Evolutionary conservation across 1,139 yeast genomes (phyloP).

Genomic region (Hansenula sp.): DNA sequence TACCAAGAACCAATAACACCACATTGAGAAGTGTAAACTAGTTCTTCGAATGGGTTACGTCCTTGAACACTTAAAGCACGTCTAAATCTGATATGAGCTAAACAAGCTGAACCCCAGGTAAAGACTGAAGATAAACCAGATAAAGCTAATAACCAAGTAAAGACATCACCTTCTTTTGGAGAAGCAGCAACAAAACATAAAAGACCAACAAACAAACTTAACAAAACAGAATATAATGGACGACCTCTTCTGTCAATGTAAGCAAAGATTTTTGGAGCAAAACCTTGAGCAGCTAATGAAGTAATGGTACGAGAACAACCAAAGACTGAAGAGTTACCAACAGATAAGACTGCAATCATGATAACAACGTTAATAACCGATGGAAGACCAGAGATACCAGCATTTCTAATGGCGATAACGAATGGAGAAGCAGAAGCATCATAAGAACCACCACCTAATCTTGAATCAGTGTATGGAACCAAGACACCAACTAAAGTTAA

Average conservation of each 20-base stretch:
- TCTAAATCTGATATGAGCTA: constrained; percentile 56
- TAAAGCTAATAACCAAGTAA: constrained; percentile 57
- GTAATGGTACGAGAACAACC: constrained; percentile 55
- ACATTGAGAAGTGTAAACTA: constrained; percentile 46
- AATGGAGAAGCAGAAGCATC: constrained; percentile 53
- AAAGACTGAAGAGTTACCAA: constrained; percentile 50
- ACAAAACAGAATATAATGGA: constrained; percentile 48
- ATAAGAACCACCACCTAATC: constrained; percentile 33
- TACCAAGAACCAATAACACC: constrained; percentile 46
- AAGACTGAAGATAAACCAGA: constrained; percentile 57
- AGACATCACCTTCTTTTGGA: constrained; percentile 44
- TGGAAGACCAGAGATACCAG: constrained; percentile 48
- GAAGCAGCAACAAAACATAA: constrained; percentile 55
- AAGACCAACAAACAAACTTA: constrained; percentile 44
- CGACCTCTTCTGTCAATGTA: constrained; percentile 59
- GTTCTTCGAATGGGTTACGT: constrained; percentile 39
- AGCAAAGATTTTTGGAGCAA: constrained; percentile 50
- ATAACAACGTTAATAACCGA: constrained; percentile 48
- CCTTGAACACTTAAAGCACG: constrained; percentile 50
- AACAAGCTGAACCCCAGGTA: constrained; percentile 56
- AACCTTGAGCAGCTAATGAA: constrained; percentile 53
- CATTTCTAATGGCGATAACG: constrained; percentile 49
- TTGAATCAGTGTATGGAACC: constrained; percentile 35
- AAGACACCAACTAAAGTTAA: constrained; percentile 38
- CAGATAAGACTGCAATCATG: constrained; percentile 43